Evolutionary conservation across 805 yeast genomes (phyloP), one percentile per base, ranked within the genome.

Genomic region (Yueomyces sinensis): DNA sequence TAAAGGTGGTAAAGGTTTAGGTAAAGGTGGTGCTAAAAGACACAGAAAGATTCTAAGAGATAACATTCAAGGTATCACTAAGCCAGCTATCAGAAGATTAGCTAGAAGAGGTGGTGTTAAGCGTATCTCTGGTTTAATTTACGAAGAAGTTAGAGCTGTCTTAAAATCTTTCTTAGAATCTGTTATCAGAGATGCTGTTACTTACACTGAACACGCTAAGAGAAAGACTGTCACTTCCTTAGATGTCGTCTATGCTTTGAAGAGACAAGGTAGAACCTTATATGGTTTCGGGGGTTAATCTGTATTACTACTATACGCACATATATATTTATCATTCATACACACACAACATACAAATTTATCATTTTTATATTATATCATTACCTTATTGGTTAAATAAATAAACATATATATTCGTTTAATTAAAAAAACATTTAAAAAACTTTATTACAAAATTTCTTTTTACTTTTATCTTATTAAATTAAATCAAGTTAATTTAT

Each of bases 21-120:
- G 98, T 62, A 91, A 91, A 74, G 97, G 96, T 72, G 98, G 98
- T 74, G 98, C 98, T 59, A 89, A 89, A 80, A 86, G 98, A 71
- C 98, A 89, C 86, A 84, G 97, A 79, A 87, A 87, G 83, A 83
- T 89, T 69, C 75, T 87, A 50, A 87, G 97, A 76, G 98, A 91
- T 68, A 91, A 89, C 89, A 89, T 91, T 54, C 96, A 87, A 72
- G 98, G 98, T 75, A 89, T 89, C 64, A 89, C 98, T 45, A 89
- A 89, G 78, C 98, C 98, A 63, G 98, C 98, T 62, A 89, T 89
- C 62, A 86, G 98, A 76, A 89, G 98, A 83, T 81, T 89, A 59
- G 98, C 98, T 35, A 89, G 98, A 80, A 86, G 98, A 83, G 98
- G 98, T 73, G 98, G 98, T 87, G 98, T 89, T 62, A 89, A 89